Evolutionary conservation across 331 rosid species (phyloP), one percentile per base, ranked within the genome.

Genomic region (Acacia pycnantha): DNA sequence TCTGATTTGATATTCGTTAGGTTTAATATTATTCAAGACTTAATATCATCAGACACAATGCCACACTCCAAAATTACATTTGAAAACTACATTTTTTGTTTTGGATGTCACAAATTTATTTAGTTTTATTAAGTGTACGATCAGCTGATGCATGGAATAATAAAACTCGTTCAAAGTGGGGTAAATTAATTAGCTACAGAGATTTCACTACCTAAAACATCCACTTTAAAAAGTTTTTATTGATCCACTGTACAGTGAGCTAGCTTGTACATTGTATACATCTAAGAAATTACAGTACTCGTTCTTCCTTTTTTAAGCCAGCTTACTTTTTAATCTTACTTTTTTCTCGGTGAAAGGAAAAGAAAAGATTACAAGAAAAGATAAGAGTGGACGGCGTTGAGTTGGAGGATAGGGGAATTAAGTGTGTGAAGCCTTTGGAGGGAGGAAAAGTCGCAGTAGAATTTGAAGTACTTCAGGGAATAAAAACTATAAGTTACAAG

Each of bases 341-440:
- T 62, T 59, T 62, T 27, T 35, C 71, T 74, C 51, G 43, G 71
- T 64, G 74, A 35, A 77, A 73, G 71, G 67, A 73, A 24, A 15
- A 14, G 61, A 66, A 64, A 82, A 77, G 83, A 76, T 64, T 44
- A 72, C n/a, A 83, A 48, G 70, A 87, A 84, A 74, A 51, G 16
- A 53, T 24, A 82, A 71, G 77, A 22, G 48, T 12, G 77, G 69
- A 77, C 78, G 78, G 76, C 67, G 68, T 75, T 37, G 77, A 35
- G 40, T 13, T 27, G 69, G 69, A 62, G 37, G 69, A 73, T 37
- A 37, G 18, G 26, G 66, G 71, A 73, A 82, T 81, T 69, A 75
- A 64, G 84, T 62, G 87, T 83, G 76, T 86, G 86, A 84, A 81
- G 83, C 84, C 90, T 90, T 85, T 89, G 88, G 86, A 85, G 80